Conservation (phyloP, 2,329 filamentous ascomycete genomes). For the Claviceps spartinae region DNA sequence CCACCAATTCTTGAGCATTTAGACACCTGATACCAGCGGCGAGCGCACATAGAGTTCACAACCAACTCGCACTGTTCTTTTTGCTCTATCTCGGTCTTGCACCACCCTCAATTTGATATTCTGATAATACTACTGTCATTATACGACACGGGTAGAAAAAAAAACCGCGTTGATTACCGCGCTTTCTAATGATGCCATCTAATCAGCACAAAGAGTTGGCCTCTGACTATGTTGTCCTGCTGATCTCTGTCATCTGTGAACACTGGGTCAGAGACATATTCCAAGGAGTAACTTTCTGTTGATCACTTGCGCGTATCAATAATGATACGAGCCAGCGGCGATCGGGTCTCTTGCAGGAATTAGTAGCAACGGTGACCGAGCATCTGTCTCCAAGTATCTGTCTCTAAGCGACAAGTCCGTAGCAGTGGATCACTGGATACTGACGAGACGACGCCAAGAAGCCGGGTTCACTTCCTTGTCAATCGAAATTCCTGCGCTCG, state of each 20-base stretch:
- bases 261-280: slow-evolving; percentile 7
- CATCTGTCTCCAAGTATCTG: slow-evolving; percentile 2
- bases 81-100: too few relatives aligned
- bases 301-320: slow-evolving; percentile 5
- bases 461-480: slow-evolving; percentile 4
- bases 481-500: not conserved
- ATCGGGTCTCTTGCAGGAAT: slow-evolving; percentile 6
- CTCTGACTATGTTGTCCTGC: slow-evolving; percentile 9
- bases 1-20: too few relatives aligned
- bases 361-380: slow-evolving; percentile 6
- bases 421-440: slow-evolving; percentile 8
- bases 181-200: not conserved
- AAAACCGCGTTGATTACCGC: not conserved
- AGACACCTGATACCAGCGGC: too few relatives aligned
- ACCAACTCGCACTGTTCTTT: too few relatives aligned
- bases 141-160: too few relatives aligned
- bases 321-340: slow-evolving; percentile 4
- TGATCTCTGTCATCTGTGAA: slow-evolving; percentile 8
- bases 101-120: too few relatives aligned
- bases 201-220: not conserved
- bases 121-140: too few relatives aligned
- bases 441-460: not conserved
- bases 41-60: too few relatives aligned
- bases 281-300: slow-evolving; percentile 9
- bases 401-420: slow-evolving; percentile 8